Conservation (phyloP, 805 yeast genomes). For the Saccharomycopsis javanensis region DNA sequence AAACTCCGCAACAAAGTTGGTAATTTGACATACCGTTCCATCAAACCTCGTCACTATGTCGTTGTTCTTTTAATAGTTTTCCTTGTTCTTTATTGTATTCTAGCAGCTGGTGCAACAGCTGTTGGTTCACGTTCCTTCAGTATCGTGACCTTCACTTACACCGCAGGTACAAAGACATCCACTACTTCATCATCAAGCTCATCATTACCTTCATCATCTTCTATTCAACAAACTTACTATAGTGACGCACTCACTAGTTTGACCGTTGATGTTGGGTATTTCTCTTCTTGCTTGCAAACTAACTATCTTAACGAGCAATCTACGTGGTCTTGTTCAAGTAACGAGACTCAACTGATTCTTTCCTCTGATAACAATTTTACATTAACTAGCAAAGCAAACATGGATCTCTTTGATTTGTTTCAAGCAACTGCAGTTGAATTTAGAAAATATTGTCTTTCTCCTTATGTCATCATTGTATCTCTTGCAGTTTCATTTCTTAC, state of each 20-base stretch:
- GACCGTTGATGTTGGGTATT: constrained; percentile 19
- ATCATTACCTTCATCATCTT: background rate
- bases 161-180: constrained; percentile 10
- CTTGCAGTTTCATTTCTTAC: constrained; percentile 15
- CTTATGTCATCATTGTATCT: constrained; percentile 18
- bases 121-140: constrained; percentile 11
- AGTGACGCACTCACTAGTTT: constrained; percentile 19
- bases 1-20: background rate
- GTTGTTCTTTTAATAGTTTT: constrained; percentile 14
- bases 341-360: constrained; percentile 15
- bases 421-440: constrained; percentile 16
- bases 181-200: too few species aligned
- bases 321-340: constrained; percentile 17
- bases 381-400: constrained; percentile 8
- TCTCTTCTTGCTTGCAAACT: constrained; percentile 18
- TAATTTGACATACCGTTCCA: constrained; percentile 1
- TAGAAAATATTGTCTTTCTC: constrained; percentile 18
- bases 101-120: constrained; percentile 15
- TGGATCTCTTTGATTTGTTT: constrained; percentile 12
- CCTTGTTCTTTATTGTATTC: constrained; percentile 13
- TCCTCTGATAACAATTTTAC: constrained; percentile 15
- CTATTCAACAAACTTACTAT: constrained; percentile 14
- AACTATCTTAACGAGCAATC: constrained; percentile 11
- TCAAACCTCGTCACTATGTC: constrained; percentile 19
- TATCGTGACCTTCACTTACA: constrained; percentile 14